Percentiles rank a stretch among this genome's conserved stretches.
phyloP scores from a whole-genome alignment of 2,329 filamentous ascomycete genomes.

The Monilinia aucupariae region DNA sequence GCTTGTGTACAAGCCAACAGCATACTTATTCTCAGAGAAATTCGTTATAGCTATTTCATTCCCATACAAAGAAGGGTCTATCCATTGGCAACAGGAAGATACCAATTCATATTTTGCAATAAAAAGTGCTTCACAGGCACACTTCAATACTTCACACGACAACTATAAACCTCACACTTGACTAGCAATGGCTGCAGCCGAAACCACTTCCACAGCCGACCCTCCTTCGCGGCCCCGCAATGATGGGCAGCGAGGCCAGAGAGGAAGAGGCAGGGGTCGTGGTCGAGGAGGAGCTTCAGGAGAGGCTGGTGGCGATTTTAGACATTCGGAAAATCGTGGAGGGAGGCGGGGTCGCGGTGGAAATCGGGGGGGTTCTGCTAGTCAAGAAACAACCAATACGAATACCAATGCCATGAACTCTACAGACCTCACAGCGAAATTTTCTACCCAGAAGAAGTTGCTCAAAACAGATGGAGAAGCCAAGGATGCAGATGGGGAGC shows the following conservation, averaged over 20 bases:
- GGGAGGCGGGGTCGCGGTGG: constrained; percentile 22
- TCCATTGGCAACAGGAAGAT: background rate
- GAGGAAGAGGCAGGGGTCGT: constrained; percentile 33
- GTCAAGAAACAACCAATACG: constrained; percentile 5
- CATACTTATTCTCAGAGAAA: background rate
- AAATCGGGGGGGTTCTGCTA: constrained; percentile 19
- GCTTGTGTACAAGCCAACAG: background rate
- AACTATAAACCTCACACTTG: background rate
- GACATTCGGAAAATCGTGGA: constrained; percentile 25
- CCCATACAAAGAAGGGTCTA: background rate
- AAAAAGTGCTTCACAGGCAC: background rate
- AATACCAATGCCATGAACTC: constrained; percentile 9
- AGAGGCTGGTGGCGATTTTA: constrained; percentile 32
- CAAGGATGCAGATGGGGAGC: constrained; percentile 35
- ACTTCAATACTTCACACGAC: background rate
- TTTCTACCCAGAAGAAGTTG: background rate
- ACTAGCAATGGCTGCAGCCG: constrained; percentile 15
- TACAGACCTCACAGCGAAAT: constrained; percentile 1
- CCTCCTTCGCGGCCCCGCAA: constrained; percentile 19
- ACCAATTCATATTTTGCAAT: background rate
- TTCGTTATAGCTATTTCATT: background rate
- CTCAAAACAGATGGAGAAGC: constrained; percentile 3
- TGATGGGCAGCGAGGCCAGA: constrained; percentile 37
- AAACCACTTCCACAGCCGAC: constrained; percentile 20
- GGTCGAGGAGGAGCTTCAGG: constrained; percentile 8